Evolutionary conservation across 2,329 filamentous ascomycete genomes (phyloP), one percentile per base, ranked within the genome.

Genomic region (Diaporthe velutina): DNA sequence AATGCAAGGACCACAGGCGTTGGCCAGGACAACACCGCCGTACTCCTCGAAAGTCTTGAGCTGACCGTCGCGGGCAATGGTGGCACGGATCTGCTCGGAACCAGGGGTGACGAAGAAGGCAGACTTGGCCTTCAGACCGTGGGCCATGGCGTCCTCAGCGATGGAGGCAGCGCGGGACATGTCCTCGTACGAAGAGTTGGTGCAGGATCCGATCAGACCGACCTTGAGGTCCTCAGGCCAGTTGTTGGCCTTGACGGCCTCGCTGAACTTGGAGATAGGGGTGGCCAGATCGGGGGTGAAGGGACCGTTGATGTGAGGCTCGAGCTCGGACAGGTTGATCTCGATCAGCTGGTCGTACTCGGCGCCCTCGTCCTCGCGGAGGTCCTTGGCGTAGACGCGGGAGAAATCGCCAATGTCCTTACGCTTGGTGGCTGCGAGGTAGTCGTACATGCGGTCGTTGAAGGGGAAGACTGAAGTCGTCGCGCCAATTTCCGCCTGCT

Each of bases 231-330:
- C 95, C 86, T 97, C 93, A 28, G 97, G 97, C 97, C 97, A 99
- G 85, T 93, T 92, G 88, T 99, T 98, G 82, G 93, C 92, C 89
- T 97, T 95, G 82, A 96, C 96, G 79, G 95, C 95, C 82, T 97
- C 93, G 86, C 94, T 95, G 89, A 98, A 98, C 89, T 98, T 97
- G 87, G 95, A 98, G 84, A 99, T 97, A 70, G 97, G 97, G 10
- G 97, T 98, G 73, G 95, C 96, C 87, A 99, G 90, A 91, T 99
- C 97, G 76, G 97, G 97, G 38, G 97, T 99, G 91, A 98, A 98
- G 78, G 97, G 97, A 79, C 97, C 97, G 89, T 99, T 99, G 89
- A 99, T 95, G 85, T 98, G 95, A 79, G 97, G 97, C 89, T 99
- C 97, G 66, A 99, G 93, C 86, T 96, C 94, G 75, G 91, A 93